Base-by-base conservation (phyloP, 2,329 filamentous ascomycete species). In the Rhexocercosporidium sp. region DNA sequence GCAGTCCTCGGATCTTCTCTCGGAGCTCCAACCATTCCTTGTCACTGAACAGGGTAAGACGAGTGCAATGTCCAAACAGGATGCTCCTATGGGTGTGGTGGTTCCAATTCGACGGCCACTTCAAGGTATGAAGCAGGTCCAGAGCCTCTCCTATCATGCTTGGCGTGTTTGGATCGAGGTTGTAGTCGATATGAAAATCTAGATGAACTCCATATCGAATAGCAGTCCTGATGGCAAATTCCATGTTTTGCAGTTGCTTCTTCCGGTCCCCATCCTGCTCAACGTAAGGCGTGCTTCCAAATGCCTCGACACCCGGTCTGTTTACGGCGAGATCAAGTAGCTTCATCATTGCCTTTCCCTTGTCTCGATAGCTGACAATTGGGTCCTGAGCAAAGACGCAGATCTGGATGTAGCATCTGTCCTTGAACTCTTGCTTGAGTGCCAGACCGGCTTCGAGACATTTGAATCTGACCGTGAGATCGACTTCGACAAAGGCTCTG, bases 171-270 rank as follows among this genome's bases (percentile, higher is more conserved):
- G 78, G 67, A 61, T 89, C 83, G 2, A 92, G 79, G 65, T 88
- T 88, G 75, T 93, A 92, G 76, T 93, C 91, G 6, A 93, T 81
- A 75, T 93, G 91, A 54, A 92, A 87, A 73, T 93, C 90, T 5
- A 93, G 77, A 75, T 91, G 86, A 60, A 88, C 82, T 1, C 77
- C 74, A 46, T 82, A 74, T 25, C 78, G 69, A 44, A 88, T 74
- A 1, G 88, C 88, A 27, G 82, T 80, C 1, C 82, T 78, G 46
- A 90, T 79, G 18, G 90, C 86, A 86, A 88, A 92, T 20, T 84
- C 79, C 20, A 92, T 85, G 72, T 92, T 93, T 59, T 76, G 74
- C 62, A 83, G 79, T 67, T 84, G 82, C 7, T 82, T 82, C 11
- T 78, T 76, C 22, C 79, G 51, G 6, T 68, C 64, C 44, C 65